Conservation (phyloP, 352 stramenopile species). For the Phytophthora crassamura region DNA sequence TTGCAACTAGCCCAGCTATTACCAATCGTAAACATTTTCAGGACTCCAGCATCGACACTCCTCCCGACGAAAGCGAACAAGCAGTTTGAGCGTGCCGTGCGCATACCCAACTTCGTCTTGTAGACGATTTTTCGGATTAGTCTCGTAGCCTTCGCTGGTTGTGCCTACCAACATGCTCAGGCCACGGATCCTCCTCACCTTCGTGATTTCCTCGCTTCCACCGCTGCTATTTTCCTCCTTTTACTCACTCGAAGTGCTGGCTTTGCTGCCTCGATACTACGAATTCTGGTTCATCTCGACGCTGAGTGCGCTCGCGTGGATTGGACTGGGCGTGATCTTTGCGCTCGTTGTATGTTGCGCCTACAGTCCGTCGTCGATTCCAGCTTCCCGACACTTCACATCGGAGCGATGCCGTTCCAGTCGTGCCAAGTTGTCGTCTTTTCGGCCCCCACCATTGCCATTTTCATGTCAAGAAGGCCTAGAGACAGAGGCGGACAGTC, state of each 20-base stretch:
- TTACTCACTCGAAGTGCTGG: constrained; percentile 27
- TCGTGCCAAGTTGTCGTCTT: constrained; percentile 29
- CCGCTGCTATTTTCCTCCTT: constrained; percentile 17
- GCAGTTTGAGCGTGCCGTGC: not conserved
- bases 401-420: constrained; percentile 12
- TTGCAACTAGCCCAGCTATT: constrained; percentile 1
- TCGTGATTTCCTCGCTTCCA: not conserved
- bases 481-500: not conserved
- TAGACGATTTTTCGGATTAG: constrained; percentile 5
- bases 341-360: constrained; percentile 20
- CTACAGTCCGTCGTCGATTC: constrained; percentile 21
- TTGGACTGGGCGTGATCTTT: constrained; percentile 23
- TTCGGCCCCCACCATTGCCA: constrained; percentile 22
- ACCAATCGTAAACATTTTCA: constrained; percentile 1
- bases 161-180: constrained; percentile 1
- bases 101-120: not conserved
- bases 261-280: constrained; percentile 17
- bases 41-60: constrained; percentile 1
- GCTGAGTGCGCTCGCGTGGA: constrained; percentile 29
- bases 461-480: constrained; percentile 31
- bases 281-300: constrained; percentile 37
- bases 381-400: not conserved
- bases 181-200: not conserved
- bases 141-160: constrained; percentile 7
- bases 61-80: not conserved